Evolutionary conservation across 805 yeast genomes (phyloP), one percentile per base, ranked within the genome.

Genomic region (Ogataea trehalophila): DNA sequence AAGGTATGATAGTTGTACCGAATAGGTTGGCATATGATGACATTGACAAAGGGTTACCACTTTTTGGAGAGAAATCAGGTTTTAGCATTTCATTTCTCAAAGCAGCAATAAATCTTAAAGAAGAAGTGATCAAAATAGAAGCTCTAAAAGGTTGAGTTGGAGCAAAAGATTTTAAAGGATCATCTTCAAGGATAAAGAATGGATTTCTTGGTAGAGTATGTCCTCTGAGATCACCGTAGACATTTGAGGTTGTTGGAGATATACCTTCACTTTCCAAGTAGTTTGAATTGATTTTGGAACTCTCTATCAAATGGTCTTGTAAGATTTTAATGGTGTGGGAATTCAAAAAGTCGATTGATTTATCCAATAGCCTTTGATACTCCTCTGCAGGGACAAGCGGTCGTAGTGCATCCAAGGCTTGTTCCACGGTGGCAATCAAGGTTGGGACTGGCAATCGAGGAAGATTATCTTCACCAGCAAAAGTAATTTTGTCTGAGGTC

Each of bases 141-240:
- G 91, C 83, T 35, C 92, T 63, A 51, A 80, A 83, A 11, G 79
- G 70, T 66, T 86, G 95, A 44, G 77, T 70, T 15, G 88, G 86
- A 13, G 72, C 65, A 45, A 68, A 74, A 49, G 75, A 76, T 16
- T 79, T 73, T 51, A 80, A 72, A 1, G 92, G 91, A 53, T 86
- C 95, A 59, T 85, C 85, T 53, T 85, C 89, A 16, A 86, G 63
- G 11, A 86, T 77, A 53, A 86, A 72, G 57, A 83, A 85, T 1
- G 95, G 95, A 60, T 85, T 86, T 51, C 92, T 70, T 5, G 95
- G 95, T 39, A 86, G 67, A 1, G 83, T 77, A 52, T 81, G 85
- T 18, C 86, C 85, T 43, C 81, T 71, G 29, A 80, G 67, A 46
- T 80, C 85, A 16, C 85, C 84, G 56, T 80, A 80, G 34, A 79